Evolutionary conservation across 2,329 filamentous ascomycete species (phyloP).

Genomic region (Neofusicoccum cordaticola): DNA sequence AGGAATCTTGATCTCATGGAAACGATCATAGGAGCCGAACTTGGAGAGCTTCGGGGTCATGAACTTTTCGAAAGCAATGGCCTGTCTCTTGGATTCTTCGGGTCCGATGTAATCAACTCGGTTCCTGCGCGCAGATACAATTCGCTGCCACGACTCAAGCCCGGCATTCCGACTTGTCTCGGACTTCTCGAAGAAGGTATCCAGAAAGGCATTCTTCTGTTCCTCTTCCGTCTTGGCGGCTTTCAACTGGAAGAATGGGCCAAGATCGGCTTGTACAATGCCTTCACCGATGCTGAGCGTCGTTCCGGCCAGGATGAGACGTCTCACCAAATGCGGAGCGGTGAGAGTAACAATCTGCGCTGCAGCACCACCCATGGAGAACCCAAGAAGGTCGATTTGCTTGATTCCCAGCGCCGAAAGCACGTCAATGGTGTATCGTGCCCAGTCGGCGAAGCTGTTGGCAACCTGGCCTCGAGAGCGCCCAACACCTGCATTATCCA

Average conservation of each 20-base stretch:
- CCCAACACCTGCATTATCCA: conserved; percentile 51
- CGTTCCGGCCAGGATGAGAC: conserved; percentile 47
- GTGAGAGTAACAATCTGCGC: conserved; percentile 47
- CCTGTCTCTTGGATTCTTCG: conserved; percentile 17
- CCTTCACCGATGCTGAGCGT: conserved; percentile 40
- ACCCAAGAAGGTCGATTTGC: conserved; percentile 48
- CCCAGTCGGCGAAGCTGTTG: conserved; percentile 38
- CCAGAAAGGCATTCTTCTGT: conserved; percentile 3
- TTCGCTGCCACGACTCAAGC: conserved; percentile 4
- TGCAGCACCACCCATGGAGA: conserved; percentile 50
- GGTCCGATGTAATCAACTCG: conserved; percentile 6
- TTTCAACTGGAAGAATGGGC: not conserved
- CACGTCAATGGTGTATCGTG: conserved; percentile 26
- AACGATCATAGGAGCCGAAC: conserved; percentile 21
- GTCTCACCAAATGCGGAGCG: conserved; percentile 36
- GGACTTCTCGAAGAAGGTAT: conserved; percentile 19
- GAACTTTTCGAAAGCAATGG: conserved; percentile 13
- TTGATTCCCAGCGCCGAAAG: conserved; percentile 30
- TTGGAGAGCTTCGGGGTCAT: conserved; percentile 10
- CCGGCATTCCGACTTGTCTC: conserved; percentile 18
- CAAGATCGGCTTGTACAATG: conserved; percentile 19
- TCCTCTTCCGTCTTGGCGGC: conserved; percentile 10
- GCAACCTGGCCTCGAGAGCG: conserved; percentile 45
- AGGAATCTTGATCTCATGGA: conserved; percentile 28
- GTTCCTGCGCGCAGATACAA: not conserved